Base-by-base conservation (phyloP, 140 eudicot genomes). In the Bidens hawaiensis region DNA sequence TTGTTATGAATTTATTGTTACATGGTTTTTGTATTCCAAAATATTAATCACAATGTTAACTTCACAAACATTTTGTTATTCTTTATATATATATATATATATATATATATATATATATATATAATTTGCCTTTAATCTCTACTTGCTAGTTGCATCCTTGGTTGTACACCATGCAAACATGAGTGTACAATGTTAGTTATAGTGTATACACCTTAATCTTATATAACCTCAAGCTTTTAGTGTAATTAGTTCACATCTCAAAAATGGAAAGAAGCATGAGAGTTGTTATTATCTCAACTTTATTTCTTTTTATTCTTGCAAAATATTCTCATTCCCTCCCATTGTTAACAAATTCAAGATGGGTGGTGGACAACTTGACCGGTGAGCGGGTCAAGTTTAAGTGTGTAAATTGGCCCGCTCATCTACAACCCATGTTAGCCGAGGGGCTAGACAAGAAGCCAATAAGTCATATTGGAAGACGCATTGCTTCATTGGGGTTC, bases 321-420 rank as follows among this genome's bases (percentile, higher is more conserved):
- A 62, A 12, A 5, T 34, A 24, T 25, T 77, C 78, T n/a, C 6
- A 34, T 21, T 67, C 74, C 9, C 66, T 78, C 21, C 81, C 87
- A 12, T 73, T 82, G 38, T 71, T 77, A 45, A 82, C 89, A 24
- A 40, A 71, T 6, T 71, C 78, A 2, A 79, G 75, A 64, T 82
- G 89, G 89, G 71, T 82, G 1, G 61, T 82, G 4, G 73, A 79
- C 6, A 69, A 53, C 14, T 19, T 41, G 18, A 60, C 41, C 1
- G 82, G 85, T 6, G 62, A 78, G 5, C 70, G 89, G 3, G 78
- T 82, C 69, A 82, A 82, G 80, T 73, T 82, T 8, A 70, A 61
- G 1, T 80, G 89, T 21, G 85, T 74, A 4, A 82, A 82, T 43
- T 82, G 85, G 85, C 72, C 85, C 2, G 79, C 75, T 50, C 85